Percentiles rank a stretch among this genome's conserved stretches.
Conservation (phyloP, 1,284 basidiomycete genomes). For the Trametes sp. region DNA sequence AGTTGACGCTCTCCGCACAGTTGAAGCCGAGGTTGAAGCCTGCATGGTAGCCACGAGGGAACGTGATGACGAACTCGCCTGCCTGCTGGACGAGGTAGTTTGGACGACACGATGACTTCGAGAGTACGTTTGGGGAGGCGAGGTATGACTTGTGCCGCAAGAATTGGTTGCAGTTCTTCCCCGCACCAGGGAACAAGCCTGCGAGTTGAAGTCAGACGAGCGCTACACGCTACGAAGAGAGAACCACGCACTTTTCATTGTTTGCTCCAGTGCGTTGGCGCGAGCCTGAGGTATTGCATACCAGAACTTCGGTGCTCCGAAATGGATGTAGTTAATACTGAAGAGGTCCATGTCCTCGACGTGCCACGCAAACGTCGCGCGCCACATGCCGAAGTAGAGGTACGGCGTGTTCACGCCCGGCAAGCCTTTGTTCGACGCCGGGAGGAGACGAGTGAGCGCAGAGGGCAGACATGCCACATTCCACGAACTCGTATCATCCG, state of each 20-base stretch:
- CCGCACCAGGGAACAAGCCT: conserved; percentile 91
- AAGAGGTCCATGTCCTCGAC: conserved; percentile 98
- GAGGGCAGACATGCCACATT: conserved; percentile 94
- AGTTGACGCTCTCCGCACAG: conserved; percentile 98
- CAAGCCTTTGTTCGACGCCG: conserved; percentile 70
- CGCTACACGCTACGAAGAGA: background rate
- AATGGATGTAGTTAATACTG: conserved; percentile 99
- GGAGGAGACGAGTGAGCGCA: conserved; percentile 83
- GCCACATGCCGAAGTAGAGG: conserved; percentile 99
- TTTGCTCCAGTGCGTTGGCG: conserved; percentile 79
- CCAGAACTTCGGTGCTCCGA: conserved; percentile 97
- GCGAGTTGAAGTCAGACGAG: background rate
- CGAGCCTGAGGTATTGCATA: conserved; percentile 93
- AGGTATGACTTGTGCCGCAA: conserved; percentile 97
- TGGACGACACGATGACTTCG: conserved; percentile 83
- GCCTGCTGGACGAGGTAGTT: conserved; percentile 90
- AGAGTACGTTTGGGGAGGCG: conserved; percentile 87
- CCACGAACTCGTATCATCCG: conserved; percentile 85
- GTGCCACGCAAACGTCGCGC: conserved; percentile 98
- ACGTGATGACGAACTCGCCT: conserved; percentile 97
- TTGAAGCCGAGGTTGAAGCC: conserved; percentile 98
- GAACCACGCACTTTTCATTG: conserved; percentile 72
- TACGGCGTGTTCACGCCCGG: conserved; percentile 98
- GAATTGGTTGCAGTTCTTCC: conserved; percentile 89
- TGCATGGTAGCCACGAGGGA: conserved; percentile 93